Evolutionary conservation across 148 eudicot species (phyloP), one percentile per base, ranked within the genome.

Genomic region (Spergularia bocconei): DNA sequence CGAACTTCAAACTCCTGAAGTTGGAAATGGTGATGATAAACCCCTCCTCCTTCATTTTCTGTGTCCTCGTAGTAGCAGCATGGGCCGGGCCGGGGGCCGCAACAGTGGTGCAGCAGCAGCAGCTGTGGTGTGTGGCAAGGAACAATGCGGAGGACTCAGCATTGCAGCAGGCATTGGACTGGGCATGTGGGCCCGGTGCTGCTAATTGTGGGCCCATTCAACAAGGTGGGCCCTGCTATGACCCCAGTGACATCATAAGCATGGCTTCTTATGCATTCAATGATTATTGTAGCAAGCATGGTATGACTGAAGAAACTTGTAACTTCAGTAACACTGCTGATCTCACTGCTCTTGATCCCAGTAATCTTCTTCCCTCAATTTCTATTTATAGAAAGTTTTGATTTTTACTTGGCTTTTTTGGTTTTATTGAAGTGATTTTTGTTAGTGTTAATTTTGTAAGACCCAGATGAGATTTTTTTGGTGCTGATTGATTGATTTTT

Each of bases 101-200:
- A 53, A 77, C 71, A 7, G 82, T 76, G 8, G 59, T 79, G 44
- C 79, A 77, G 75, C 74, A 84, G 57, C 82, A 78, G 79, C 80
- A 85, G 71, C 86, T 94, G 10, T 94, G 98, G 98, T 94, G 98
- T 76, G 98, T 94, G 69, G 98, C 96, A 19, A 94, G 85, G 88
- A 94, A 94, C 91, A 94, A 92, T 83, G 98, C 97, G 23, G 92
- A 91, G 25, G 92, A 87, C 72, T 19, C 88, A 0, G 84, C 91
- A 53, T 83, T 94, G 1, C 92, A 87, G 81, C 64, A 80, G 29
- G 96, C 98, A 1, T 53, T 94, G 57, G 87, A 86, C 47, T 94
- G 98, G 98, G 90, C 98, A 17, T 94, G 98, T 75, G 92, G 97
- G 54, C 72, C 85, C 0, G 98, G 97, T 2, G 87, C 86, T 1